Evolutionary conservation across 345 rosid genomes (phyloP).

Genomic region (Pistacia vera): DNA sequence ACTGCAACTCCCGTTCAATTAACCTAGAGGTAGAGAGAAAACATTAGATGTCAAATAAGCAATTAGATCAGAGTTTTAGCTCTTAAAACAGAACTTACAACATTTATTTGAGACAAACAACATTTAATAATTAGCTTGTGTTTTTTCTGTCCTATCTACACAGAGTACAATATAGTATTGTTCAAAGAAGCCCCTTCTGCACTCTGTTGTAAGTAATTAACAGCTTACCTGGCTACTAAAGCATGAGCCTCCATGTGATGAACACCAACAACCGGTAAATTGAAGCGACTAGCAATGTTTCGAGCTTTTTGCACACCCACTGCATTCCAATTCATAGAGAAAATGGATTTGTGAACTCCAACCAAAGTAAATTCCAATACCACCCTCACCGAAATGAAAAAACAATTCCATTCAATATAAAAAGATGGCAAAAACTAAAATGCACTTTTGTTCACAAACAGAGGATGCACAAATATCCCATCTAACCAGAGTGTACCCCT

Average conservation of each 20-base stretch:
- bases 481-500: background rate
- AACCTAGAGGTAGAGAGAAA: slow-evolving; percentile 45
- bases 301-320: slow-evolving; percentile 94
- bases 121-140: background rate
- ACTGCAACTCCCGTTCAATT: slow-evolving; percentile 66
- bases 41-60: slow-evolving; percentile 4
- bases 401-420: background rate
- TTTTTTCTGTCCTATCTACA: background rate
- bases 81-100: background rate
- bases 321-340: slow-evolving; percentile 34
- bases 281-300: slow-evolving; percentile 64
- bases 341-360: background rate
- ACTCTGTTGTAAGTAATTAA: background rate
- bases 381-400: background rate
- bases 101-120: slow-evolving; percentile 1
- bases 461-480: background rate
- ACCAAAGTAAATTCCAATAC: background rate
- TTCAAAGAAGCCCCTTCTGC: background rate
- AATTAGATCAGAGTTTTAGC: background rate
- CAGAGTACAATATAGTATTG: background rate
- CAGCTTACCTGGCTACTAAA: slow-evolving; percentile 73
- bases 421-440: background rate
- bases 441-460: background rate
- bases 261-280: slow-evolving; percentile 72
- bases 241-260: slow-evolving; percentile 99